Evolutionary conservation across 2,329 filamentous ascomycete genomes (phyloP).

Genomic region (Colletotrichum spinosum): DNA sequence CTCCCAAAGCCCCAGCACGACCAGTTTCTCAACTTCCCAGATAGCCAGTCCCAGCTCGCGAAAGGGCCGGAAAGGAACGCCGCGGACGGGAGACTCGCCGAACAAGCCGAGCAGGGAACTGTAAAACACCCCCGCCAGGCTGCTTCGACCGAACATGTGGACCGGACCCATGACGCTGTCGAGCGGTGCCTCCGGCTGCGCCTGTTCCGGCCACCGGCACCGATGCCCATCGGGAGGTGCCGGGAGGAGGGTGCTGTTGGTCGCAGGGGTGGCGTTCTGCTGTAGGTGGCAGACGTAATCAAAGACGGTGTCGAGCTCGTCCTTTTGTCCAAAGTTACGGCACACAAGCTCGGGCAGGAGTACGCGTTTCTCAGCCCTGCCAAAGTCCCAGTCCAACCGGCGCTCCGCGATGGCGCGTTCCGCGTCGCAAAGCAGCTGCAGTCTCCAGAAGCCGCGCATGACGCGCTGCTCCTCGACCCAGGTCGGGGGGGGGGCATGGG

Average conservation of each 20-base stretch:
- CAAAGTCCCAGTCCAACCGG: neutral
- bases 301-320: constrained; percentile 23
- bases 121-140: neutral
- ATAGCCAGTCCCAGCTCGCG: constrained; percentile 11
- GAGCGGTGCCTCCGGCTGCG: neutral
- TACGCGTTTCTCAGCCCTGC: neutral
- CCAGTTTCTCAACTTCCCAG: constrained; percentile 14
- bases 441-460: constrained; percentile 28
- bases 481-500: neutral
- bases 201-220: constrained; percentile 11
- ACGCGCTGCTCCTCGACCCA: constrained; percentile 31
- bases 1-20: neutral
- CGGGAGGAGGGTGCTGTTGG: neutral
- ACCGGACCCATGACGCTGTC: neutral
- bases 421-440: constrained; percentile 20
- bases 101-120: neutral
- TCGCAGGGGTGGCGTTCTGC: neutral
- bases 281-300: constrained; percentile 18
- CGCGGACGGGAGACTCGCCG: constrained; percentile 3
- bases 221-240: neutral
- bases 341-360: neutral
- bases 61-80: constrained; percentile 20
- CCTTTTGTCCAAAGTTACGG: constrained; percentile 14
- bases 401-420: neutral
- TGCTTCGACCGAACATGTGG: neutral